Base-by-base conservation (phyloP, 2,329 filamentous ascomycete species). In the Sclerotinia trifoliorum region DNA sequence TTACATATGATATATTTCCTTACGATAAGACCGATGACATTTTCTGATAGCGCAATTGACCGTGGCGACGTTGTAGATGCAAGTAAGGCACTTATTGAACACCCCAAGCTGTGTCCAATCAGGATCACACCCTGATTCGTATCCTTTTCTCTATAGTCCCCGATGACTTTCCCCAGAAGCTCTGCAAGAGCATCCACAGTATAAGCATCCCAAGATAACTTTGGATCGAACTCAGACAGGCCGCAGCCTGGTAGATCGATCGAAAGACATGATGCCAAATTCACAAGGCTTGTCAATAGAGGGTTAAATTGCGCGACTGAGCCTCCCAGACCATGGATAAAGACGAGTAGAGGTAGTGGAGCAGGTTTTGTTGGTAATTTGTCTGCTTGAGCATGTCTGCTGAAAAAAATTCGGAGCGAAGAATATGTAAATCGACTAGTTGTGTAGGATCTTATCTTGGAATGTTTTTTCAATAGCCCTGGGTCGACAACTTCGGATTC, bases 221-320 rank as follows among this genome's bases (percentile, higher is more conserved):
- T 86, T 26, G 90, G 90, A 21, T 85, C 81, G 78, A 94, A 96
- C 11, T 84, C 81, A 2, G 94, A 97, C 29, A 89, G 82, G 42
- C 95, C 95, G 74, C 94, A 96, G 51, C 95, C 95, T 1, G 95
- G 94, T 5, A 97, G 83, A 77, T 99, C 95, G 71, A 98, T 88
- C 5, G 93, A 91, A 51, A 96, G 84, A 77, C 94, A 96, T 60
- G 93, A 90, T 17, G 91, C 93, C 61, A 93, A 82, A 76, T 96
- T 93, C 63, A 91, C 86, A 60, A 99, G 83, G 78, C 92, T 95
- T 26, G 88, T 90, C 21, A 98, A 81, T 6, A 98, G 81, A 42
- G 91, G 87, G 67, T 92, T 86, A 77, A 97, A 98, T 76, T 98
- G 95, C 15, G 93, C 90, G 32, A 93, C 85, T 0, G 92, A 96